phyloP scores from a whole-genome alignment of 345 rosid species.

The Raphanus sativus region DNA sequence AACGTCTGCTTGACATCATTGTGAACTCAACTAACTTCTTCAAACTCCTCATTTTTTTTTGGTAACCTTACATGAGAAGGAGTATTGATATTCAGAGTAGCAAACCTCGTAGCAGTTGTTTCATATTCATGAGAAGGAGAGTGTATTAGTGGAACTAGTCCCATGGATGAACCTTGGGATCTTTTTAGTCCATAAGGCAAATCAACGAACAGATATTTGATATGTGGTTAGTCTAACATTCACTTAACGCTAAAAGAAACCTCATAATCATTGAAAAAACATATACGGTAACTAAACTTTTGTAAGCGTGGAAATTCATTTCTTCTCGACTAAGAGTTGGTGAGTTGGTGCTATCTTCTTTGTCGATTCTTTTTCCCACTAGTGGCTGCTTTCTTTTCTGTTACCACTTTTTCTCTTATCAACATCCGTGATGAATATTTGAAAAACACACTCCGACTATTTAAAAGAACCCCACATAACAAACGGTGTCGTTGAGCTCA shows the following conservation, averaged over 20 bases:
- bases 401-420: background rate
- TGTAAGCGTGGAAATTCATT: background rate
- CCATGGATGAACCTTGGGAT: constrained; percentile 4
- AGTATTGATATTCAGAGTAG: constrained; percentile 28
- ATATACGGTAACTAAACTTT: background rate
- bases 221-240: background rate
- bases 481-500: constrained; percentile 1
- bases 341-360: background rate
- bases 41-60: constrained; percentile 19
- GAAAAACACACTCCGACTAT: background rate
- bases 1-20: constrained; percentile 62
- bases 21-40: constrained; percentile 6
- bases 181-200: background rate
- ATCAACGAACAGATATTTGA: constrained; percentile 4
- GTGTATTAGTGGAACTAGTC: constrained; percentile 13
- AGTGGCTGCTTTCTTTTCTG: background rate
- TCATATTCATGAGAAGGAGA: background rate
- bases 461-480: background rate
- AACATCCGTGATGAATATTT: constrained; percentile 9
- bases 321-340: background rate
- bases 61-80: constrained; percentile 12
- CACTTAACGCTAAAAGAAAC: too few species aligned
- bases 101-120: background rate
- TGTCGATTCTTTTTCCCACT: background rate
- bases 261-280: background rate